Conservation (phyloP, 2,329 filamentous ascomycete genomes). For the Colletotrichum tanaceti region DNA sequence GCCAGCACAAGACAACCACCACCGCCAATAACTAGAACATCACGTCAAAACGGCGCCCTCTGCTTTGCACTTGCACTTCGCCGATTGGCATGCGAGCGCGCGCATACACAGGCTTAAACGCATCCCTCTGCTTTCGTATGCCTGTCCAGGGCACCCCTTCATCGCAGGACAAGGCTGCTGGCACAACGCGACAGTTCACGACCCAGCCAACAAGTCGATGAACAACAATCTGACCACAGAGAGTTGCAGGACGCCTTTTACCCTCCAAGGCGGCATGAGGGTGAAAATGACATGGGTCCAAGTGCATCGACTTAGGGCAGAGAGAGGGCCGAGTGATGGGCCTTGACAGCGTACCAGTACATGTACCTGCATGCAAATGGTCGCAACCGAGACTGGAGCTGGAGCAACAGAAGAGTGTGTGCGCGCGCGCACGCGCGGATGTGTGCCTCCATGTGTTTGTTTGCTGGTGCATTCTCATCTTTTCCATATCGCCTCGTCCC, state of each 20-base stretch:
- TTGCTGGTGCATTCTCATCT: slow-evolving; percentile 5
- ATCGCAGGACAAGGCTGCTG: slow-evolving; percentile 18
- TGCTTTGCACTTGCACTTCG: slow-evolving; percentile 19
- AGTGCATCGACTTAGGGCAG: slow-evolving; percentile 29
- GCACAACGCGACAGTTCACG: slow-evolving; percentile 16
- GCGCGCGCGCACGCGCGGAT: neutral
- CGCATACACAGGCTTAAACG: slow-evolving; percentile 5
- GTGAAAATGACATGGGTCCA: slow-evolving; percentile 28
- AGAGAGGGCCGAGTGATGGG: slow-evolving; percentile 29
- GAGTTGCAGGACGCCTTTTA: neutral
- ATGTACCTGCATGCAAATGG: slow-evolving; percentile 36
- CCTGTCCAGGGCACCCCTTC: slow-evolving; percentile 2
- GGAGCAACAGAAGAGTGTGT: slow-evolving; percentile 8
- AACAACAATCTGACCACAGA: slow-evolving; percentile 10
- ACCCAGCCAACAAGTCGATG: slow-evolving; percentile 33
- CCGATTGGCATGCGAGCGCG: slow-evolving; percentile 27
- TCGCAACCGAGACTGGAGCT: slow-evolving; percentile 18
- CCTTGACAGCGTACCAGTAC: slow-evolving; percentile 34
- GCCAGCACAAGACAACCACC: slow-evolving; percentile 1
- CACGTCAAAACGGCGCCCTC: neutral
- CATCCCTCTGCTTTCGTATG: slow-evolving; percentile 18
- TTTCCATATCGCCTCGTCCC: neutral
- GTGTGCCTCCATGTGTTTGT: neutral
- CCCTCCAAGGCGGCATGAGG: slow-evolving; percentile 16
- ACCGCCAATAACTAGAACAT: neutral